Percentiles rank a stretch among this genome's conserved stretches.
Evolutionary conservation across 768 basidiomycete genomes (phyloP).

Genomic region (Serendipita indica): DNA sequence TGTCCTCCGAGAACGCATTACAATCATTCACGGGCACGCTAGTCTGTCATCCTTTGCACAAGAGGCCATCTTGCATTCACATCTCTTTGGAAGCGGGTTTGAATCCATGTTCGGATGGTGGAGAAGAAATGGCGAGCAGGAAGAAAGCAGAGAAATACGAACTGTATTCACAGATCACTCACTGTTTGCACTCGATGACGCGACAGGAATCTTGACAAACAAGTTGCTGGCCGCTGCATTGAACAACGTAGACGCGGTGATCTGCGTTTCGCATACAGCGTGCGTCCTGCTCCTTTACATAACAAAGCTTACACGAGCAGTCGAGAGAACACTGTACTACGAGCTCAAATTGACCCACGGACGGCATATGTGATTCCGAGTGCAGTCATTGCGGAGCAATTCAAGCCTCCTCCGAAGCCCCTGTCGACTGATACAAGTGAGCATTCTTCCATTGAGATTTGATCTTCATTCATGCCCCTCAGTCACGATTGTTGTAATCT

Average conservation of each 20-base stretch:
- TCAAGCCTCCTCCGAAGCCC: conserved; percentile 43
- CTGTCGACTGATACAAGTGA: conserved; percentile 42
- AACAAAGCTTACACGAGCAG: conserved; percentile 29
- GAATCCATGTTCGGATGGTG: conserved; percentile 5
- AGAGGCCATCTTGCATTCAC: conserved; percentile 82
- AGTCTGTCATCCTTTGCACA: conserved; percentile 81
- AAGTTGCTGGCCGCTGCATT: conserved; percentile 80
- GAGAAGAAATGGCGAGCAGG: not conserved
- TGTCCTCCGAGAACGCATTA: conserved; percentile 68
- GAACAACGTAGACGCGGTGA: conserved; percentile 82
- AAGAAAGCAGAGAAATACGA: conserved; percentile 30
- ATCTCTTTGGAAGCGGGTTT: conserved; percentile 43
- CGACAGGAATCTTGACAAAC: conserved; percentile 93
- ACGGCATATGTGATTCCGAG: conserved; percentile 90
- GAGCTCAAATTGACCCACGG: conserved; percentile 43
- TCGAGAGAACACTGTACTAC: conserved; percentile 91
- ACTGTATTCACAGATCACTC: conserved; percentile 97
- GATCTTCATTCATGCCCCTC: not conserved
- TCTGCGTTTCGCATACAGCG: conserved; percentile 97
- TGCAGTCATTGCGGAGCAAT: conserved; percentile 73
- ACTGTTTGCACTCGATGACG: conserved; percentile 91
- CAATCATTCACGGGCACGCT: conserved; percentile 84
- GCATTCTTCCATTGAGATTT: conserved; percentile 15
- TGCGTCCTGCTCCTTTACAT: conserved; percentile 23
- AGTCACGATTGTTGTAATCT: conserved; percentile 89